phyloP scores from a whole-genome alignment of 108 stramenopile genomes.

The Cyclotella distinguenda region DNA sequence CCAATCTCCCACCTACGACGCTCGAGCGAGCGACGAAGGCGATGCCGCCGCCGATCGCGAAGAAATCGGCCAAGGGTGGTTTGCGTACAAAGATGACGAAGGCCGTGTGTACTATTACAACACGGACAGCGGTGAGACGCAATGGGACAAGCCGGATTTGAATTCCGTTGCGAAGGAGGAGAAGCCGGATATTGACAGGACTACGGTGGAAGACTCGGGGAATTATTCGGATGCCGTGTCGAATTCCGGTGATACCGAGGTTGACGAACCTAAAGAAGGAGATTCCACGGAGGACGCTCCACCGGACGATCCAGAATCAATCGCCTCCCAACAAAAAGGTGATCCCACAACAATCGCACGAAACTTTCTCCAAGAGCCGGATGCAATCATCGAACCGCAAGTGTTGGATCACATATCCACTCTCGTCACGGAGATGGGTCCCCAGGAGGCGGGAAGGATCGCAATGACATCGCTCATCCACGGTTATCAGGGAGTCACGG shows the following conservation, averaged over 20 bases:
- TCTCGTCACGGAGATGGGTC: conserved; percentile 41
- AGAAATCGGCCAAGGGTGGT: conserved; percentile 45
- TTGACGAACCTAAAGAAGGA: conserved; percentile 1
- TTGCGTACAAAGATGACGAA: conserved; percentile 60
- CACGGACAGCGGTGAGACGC: conserved; percentile 55
- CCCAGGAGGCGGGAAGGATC: conserved; percentile 51
- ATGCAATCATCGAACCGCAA: conserved; percentile 74
- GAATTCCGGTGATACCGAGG: conserved; percentile 4
- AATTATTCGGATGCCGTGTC: conserved; percentile 9
- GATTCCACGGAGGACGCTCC: not conserved
- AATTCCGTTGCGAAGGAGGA: not conserved
- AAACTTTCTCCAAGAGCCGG: conserved; percentile 56
- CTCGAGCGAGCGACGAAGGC: not conserved
- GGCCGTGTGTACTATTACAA: conserved; percentile 78
- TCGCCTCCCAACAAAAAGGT: conserved; percentile 28
- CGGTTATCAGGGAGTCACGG: conserved; percentile 69
- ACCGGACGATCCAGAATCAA: conserved; percentile 1
- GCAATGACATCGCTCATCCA: conserved; percentile 66
- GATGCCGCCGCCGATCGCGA: conserved; percentile 29
- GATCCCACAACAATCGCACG: conserved; percentile 60
- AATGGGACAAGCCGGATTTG: conserved; percentile 69
- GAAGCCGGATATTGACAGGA: not conserved
- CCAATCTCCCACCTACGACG: no score
- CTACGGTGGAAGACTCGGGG: not conserved
- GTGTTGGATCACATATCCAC: conserved; percentile 29